phyloP scores from a whole-genome alignment of 1,139 yeast species.

The Lipomyces yarrowii region DNA sequence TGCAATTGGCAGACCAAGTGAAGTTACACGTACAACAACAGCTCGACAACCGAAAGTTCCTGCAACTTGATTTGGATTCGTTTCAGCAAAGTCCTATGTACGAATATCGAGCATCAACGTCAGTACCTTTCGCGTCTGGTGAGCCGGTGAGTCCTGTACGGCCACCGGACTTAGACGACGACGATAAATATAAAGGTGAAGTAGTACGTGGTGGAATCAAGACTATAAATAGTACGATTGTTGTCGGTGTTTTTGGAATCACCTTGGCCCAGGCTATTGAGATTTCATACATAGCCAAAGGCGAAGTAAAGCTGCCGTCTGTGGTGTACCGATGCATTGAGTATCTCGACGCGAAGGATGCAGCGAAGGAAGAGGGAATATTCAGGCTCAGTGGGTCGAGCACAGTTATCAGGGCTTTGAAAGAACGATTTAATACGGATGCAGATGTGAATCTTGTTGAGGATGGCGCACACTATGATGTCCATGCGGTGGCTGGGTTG shows the following conservation, averaged over 20 bases:
- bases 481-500: conserved; percentile 76
- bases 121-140: conserved; percentile 9
- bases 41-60: conserved; percentile 18
- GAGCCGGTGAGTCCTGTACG: conserved; percentile 3
- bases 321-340: conserved; percentile 77
- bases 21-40: conserved; percentile 20
- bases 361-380: conserved; percentile 84
- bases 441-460: conserved; percentile 69
- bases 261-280: conserved; percentile 56
- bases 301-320: conserved; percentile 61
- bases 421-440: conserved; percentile 59
- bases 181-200: conserved; percentile 21
- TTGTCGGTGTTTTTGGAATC: conserved; percentile 60
- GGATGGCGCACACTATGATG: conserved; percentile 37
- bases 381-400: conserved; percentile 92
- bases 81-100: conserved; percentile 25
- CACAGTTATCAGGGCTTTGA: conserved; percentile 69
- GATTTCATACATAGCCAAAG: conserved; percentile 50
- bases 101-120: conserved; percentile 25
- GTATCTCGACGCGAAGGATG: conserved; percentile 66
- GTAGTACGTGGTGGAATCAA: conserved; percentile 24
- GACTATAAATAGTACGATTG: conserved; percentile 11
- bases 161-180: conserved; percentile 14
- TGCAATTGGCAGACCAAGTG: conserved; percentile 15
- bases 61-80: conserved; percentile 22